Conservation (phyloP, 2,329 filamentous ascomycete species). For the Verticillium tricorpus region DNA sequence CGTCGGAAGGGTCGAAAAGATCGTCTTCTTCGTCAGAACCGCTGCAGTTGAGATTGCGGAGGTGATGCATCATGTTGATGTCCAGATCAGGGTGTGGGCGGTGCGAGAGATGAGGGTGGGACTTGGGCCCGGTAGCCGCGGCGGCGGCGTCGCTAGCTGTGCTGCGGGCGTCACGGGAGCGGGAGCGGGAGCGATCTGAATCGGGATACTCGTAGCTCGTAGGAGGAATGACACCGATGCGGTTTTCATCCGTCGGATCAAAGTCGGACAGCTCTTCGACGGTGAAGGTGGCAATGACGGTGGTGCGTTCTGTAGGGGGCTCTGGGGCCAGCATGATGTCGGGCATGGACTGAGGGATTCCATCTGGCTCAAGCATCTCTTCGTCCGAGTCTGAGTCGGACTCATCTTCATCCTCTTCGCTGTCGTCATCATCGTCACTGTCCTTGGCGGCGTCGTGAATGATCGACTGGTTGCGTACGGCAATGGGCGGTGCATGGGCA, state of each 20-base stretch:
- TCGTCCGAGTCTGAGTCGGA: slow-evolving; percentile 14
- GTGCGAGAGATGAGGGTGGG: background rate
- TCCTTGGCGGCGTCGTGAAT: background rate
- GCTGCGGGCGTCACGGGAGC: slow-evolving; percentile 20
- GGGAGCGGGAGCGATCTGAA: slow-evolving; percentile 35
- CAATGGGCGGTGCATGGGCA: background rate
- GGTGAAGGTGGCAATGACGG: slow-evolving; percentile 21
- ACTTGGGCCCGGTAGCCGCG: background rate
- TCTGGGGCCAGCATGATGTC: background rate
- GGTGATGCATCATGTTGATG: slow-evolving; percentile 36
- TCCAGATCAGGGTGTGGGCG: slow-evolving; percentile 28
- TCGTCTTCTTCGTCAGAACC: slow-evolving; percentile 28
- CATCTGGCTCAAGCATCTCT: slow-evolving; percentile 9
- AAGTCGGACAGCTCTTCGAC: slow-evolving; percentile 42
- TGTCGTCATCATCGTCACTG: slow-evolving; percentile 6
- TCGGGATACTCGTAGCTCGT: slow-evolving; percentile 40
- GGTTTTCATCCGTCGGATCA: slow-evolving; percentile 40
- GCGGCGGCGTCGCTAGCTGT: background rate
- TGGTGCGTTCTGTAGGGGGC: background rate
- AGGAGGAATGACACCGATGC: slow-evolving; percentile 36
- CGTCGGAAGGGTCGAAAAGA: slow-evolving; percentile 21
- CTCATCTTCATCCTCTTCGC: slow-evolving; percentile 5
- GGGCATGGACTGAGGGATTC: slow-evolving; percentile 6
- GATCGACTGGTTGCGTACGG: background rate
- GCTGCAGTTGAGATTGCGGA: slow-evolving; percentile 41